phyloP scores from a whole-genome alignment of 2,329 filamentous ascomycete species.

The Cercospora berteroae region DNA sequence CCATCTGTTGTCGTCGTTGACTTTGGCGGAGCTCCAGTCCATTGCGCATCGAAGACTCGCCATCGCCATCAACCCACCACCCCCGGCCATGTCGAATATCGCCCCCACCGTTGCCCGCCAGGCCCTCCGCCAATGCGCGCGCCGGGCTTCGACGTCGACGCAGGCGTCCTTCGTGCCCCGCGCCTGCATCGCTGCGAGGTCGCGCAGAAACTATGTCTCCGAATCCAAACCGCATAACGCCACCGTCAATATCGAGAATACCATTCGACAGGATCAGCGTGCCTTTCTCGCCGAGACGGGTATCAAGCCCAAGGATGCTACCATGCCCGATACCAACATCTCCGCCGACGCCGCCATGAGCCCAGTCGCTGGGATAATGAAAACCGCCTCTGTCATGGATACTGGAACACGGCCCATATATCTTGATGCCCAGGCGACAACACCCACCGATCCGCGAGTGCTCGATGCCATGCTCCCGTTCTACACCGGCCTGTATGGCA shows the following conservation, averaged over 20 bases:
- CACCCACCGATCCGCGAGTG: constrained; percentile 88
- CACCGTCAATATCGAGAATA: constrained; percentile 76
- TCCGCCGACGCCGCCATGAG: constrained; percentile 70
- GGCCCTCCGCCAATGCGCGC: constrained; percentile 61
- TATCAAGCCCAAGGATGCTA: constrained; percentile 54
- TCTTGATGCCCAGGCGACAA: constrained; percentile 97
- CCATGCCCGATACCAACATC: constrained; percentile 58
- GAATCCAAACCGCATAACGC: constrained; percentile 76
- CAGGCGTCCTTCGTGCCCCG: constrained; percentile 39
- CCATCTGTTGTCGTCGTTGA: neutral
- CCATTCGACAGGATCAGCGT: constrained; percentile 83
- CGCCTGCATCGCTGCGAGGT: constrained; percentile 39
- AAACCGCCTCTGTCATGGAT: constrained; percentile 89
- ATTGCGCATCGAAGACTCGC: neutral
- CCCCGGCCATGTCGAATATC: constrained; percentile 45
- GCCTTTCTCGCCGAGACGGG: constrained; percentile 65
- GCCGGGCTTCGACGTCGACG: constrained; percentile 47
- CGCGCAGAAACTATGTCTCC: constrained; percentile 68
- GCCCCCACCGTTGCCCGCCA: constrained; percentile 71
- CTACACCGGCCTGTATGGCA: constrained; percentile 90
- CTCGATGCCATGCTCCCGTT: constrained; percentile 96
- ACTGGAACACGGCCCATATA: constrained; percentile 93
- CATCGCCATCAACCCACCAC: constrained; percentile 12
- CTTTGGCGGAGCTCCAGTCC: neutral
- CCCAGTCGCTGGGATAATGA: constrained; percentile 70